Evolutionary conservation across 2,329 filamentous ascomycete genomes (phyloP).

Genomic region (Exophiala spinifera): DNA sequence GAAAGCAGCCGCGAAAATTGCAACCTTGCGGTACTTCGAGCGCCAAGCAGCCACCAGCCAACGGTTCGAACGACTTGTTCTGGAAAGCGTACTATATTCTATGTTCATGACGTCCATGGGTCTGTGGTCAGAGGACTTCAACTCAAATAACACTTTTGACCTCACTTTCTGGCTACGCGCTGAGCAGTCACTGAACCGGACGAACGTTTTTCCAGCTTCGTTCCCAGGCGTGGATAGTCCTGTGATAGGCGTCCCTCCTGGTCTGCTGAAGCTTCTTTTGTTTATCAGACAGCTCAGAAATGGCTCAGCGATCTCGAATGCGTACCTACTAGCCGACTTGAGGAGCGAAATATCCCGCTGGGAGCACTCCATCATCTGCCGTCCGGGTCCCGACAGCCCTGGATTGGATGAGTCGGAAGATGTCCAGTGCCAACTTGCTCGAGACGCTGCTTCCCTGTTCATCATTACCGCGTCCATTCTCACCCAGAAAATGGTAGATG

Average conservation of each 20-base stretch:
- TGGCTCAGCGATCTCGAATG: not conserved
- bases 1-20: too few species aligned
- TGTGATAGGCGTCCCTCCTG: not conserved
- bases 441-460: too few species aligned
- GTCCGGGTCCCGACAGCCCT: too few species aligned
- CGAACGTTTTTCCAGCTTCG: too few species aligned
- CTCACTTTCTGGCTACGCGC: too few species aligned
- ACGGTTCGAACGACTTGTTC: constrained; percentile 1
- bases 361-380: not conserved
- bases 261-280: not conserved
- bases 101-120: not conserved
- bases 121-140: not conserved
- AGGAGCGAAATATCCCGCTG: not conserved
- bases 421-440: too few species aligned
- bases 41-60: not conserved
- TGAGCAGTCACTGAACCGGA: too few species aligned
- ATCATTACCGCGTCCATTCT: too few species aligned
- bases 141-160: not conserved
- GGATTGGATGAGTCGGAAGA: too few species aligned
- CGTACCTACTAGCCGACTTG: not conserved
- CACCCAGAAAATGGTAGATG: too few species aligned
- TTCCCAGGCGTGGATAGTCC: not conserved
- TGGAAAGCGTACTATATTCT: constrained; percentile 3
- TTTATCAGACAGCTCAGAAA: not conserved
- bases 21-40: not conserved